These are phyloP conservation scores for Glutinoglossum americanum DNA, from an alignment of 495 filamentous ascomycete species.

Conservation along the genomic window DNA sequence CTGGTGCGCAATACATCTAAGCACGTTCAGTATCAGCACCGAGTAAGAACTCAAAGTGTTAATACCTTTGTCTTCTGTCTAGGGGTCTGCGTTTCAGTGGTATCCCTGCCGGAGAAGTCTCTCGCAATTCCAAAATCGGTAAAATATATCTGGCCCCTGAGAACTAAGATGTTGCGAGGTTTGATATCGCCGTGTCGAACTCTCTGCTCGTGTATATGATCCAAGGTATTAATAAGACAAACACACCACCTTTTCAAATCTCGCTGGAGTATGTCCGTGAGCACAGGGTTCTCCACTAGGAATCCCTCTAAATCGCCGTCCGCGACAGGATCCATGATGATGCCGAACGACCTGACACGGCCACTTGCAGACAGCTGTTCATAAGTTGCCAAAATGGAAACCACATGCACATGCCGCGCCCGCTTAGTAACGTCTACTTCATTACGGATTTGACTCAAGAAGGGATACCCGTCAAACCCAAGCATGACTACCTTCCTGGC, in stretches of 20 bases:
- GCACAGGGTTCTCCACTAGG: not conserved
- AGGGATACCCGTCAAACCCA: too few species aligned
- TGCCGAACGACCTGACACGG: not conserved
- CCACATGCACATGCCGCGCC: not conserved
- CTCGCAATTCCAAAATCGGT: not conserved
- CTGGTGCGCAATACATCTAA: not conserved
- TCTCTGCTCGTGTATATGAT: not conserved
- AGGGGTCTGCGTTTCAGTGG: not conserved
- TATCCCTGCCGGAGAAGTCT: not conserved
- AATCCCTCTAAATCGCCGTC: not conserved
- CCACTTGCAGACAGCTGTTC: not conserved
- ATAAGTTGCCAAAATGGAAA: not conserved
- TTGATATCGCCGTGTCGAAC: not conserved
- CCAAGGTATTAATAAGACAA: not conserved
- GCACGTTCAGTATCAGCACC: too few species aligned
- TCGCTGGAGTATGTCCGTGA: not conserved
- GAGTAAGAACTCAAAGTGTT: too few species aligned
- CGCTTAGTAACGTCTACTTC: not conserved
- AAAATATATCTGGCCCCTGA: not conserved
- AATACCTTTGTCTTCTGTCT: not conserved
- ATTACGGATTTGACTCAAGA: not conserved
- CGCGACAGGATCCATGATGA: not conserved
- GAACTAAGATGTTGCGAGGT: not conserved
- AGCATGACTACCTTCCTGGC: not conserved
- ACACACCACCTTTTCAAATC: not conserved